These are phyloP conservation scores for Solanum corneliomulleri DNA, from an alignment of 257 asterid genomes.

Conservation along the genomic window DNA sequence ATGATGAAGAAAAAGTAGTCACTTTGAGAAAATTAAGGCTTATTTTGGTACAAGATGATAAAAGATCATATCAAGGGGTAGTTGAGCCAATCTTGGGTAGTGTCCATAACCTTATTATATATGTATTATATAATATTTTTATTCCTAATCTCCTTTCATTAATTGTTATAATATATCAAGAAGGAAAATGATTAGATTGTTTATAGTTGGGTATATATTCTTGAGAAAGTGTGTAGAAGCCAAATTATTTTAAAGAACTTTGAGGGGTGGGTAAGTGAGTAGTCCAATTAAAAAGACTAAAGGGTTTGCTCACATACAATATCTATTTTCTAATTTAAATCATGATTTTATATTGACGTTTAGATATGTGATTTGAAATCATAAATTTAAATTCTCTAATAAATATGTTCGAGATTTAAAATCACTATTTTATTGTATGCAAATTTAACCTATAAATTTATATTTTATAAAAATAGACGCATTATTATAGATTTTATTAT, in stretches of 20 bases:
- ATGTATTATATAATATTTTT: not conserved
- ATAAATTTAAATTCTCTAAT: no score
- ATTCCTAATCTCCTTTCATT: not conserved
- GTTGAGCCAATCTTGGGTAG: not conserved
- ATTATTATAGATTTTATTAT: no score
- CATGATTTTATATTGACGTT: rapidly evolving
- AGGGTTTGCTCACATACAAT: not conserved
- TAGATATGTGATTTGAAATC: no score
- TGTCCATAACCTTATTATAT: not conserved
- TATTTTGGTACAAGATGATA: not conserved
- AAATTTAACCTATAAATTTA: no score
- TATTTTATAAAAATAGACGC: no score
- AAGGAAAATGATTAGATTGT: not conserved
- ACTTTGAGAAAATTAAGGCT: not conserved
- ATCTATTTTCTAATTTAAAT: no score
- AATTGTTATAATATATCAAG: not conserved
- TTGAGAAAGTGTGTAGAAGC: not conserved
- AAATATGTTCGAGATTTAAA: no score
- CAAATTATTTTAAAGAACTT: not conserved
- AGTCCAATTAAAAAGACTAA: not conserved
- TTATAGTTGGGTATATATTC: not conserved
- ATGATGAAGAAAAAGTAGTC: not conserved
- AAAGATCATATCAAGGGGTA: not conserved
- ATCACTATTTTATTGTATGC: no score
- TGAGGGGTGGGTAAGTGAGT: not conserved